phyloP scores from a whole-genome alignment of 2,329 filamentous ascomycete species.

The Aspergillus tubingensis region DNA sequence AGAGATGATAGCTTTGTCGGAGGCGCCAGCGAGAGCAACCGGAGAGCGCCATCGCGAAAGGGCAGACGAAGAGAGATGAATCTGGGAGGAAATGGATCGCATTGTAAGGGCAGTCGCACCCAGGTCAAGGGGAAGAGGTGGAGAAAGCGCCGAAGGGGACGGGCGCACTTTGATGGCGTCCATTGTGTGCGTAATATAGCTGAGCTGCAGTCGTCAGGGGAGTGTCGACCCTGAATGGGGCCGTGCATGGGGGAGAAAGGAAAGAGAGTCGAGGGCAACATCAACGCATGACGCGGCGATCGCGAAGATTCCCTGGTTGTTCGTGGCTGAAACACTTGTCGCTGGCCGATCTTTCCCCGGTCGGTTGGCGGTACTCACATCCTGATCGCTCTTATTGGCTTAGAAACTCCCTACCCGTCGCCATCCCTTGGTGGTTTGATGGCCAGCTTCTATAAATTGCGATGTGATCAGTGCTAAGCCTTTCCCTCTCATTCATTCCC shows the following conservation, averaged over 20 bases:
- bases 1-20: constrained; percentile 23
- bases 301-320: neutral
- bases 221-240: neutral
- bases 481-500: neutral
- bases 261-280: neutral
- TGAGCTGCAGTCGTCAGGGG: neutral
- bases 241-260: neutral
- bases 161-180: neutral
- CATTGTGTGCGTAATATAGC: neutral
- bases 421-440: neutral
- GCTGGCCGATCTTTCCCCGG: neutral
- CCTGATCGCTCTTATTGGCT: neutral
- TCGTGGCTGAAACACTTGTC: neutral
- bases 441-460: neutral
- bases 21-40: constrained; percentile 25
- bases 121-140: constrained; percentile 1
- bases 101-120: constrained; percentile 13
- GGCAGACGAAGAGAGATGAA: constrained; percentile 5
- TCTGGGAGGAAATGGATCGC: constrained; percentile 6
- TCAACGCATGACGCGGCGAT: neutral
- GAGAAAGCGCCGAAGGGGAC: neutral
- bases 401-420: neutral
- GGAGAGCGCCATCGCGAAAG: constrained; percentile 24
- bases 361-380: neutral
- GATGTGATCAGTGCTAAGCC: neutral